A percentile compares a stretch with the other conserved stretches of the same genome.
phyloP scores from a whole-genome alignment of 352 stramenopile species.

The Globisporangium abappressorium region DNA sequence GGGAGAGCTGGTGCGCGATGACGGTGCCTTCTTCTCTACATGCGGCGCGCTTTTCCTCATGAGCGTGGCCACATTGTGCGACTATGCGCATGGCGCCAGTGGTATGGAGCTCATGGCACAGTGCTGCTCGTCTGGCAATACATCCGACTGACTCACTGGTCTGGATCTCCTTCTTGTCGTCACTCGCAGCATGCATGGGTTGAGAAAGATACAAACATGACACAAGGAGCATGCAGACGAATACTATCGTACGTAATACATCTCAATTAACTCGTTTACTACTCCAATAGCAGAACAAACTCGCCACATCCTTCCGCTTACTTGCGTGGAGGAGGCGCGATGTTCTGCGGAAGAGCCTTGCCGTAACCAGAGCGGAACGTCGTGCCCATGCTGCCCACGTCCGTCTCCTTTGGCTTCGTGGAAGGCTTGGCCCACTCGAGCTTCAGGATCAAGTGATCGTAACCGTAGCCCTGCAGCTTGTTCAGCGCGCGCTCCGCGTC shows the following conservation, averaged over 20 bases:
- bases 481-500: conserved; percentile 96
- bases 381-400: conserved; percentile 80
- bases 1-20: conserved; percentile 1
- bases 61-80: background rate
- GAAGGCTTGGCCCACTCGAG: conserved; percentile 99
- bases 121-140: background rate
- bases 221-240: background rate
- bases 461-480: conserved; percentile 96
- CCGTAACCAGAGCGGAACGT: conserved; percentile 88
- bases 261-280: conserved; percentile 2
- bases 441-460: conserved; percentile 99
- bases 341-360: conserved; percentile 85
- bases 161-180: conserved; percentile 1
- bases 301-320: conserved; percentile 28
- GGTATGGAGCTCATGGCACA: background rate
- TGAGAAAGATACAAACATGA: background rate
- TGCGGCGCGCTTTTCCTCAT: background rate
- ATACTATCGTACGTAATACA: conserved; percentile 10
- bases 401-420: conserved; percentile 76
- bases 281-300: background rate
- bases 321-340: conserved; percentile 76
- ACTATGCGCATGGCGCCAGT: background rate
- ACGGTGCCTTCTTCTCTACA: background rate
- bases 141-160: background rate
- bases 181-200: background rate